Evolutionary conservation across 2,329 filamentous ascomycete genomes (phyloP), one percentile per base, ranked within the genome.

Genomic region (Trichoderma asperellum): DNA sequence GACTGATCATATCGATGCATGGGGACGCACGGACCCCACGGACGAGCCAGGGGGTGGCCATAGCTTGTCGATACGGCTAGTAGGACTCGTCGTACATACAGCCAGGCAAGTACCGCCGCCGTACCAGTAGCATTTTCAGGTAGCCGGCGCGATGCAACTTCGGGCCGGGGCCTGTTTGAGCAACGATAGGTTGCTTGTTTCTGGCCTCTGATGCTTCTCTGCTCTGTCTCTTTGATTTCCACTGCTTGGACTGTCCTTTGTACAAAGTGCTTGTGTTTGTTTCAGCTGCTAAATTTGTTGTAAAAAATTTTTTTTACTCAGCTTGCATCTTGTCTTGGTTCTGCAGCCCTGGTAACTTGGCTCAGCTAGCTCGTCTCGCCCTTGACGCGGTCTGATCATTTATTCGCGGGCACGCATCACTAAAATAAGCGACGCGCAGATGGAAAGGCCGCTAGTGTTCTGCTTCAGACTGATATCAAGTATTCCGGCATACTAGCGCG

Each of bases 391-490:
- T 57, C 60, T 57, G 29, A 21, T 64, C 34, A 18, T 47, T 57
- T 27, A 34, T 21, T 49, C 53, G 49, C 37, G 58, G 55, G 53
- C 53, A 53, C 34, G 55, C 37, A 65, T 65, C 56, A 69, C 61
- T 65, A 65, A 65, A 65, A 59, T 69, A 69, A 69, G 60, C 68
- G 68, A 69, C 61, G 60, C 61, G 61, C 60, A 65, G 61, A 43
- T 59, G 24, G 32, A 57, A 5, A n/a, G 34, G n/a, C 43, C 52
- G 37, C 60, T 65, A 69, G 60, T 60, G 68, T 52, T 32, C 21
- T 21, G 32, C 55, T 27, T 34, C 35, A 18, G 60, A 34, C 58
- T 35, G 57, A 37, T 62, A 35, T 55, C 66, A n/a, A 43, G 66
- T 56, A 68, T 68, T 49, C 34, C 49, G 55, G 32, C 43, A 49